These are phyloP conservation scores for Scheffersomyces segobiensis DNA, from an alignment of 1,139 yeast species.

Conservation along the genomic window DNA sequence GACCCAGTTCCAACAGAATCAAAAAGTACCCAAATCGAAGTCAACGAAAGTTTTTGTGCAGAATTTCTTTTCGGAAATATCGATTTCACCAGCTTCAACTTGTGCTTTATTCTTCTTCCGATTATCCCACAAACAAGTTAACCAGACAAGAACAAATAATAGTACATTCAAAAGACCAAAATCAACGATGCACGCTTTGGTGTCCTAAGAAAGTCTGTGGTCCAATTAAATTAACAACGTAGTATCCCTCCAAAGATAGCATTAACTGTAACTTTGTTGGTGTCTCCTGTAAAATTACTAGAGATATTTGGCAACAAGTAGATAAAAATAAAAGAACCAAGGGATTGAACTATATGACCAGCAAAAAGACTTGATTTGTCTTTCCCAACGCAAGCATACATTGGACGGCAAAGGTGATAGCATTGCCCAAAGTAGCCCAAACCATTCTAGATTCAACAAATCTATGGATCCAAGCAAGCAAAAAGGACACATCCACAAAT, in stretches of 20 bases:
- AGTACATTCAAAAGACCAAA: conserved; percentile 34
- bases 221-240: conserved; percentile 69
- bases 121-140: conserved; percentile 41
- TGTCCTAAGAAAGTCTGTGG: conserved; percentile 65
- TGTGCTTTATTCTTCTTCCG: conserved; percentile 33
- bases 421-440: conserved; percentile 40
- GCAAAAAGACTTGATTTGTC: conserved; percentile 37
- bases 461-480: conserved; percentile 14
- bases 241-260: conserved; percentile 54
- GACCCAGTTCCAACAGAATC: too few relatives aligned
- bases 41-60: too few relatives aligned
- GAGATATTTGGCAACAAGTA: conserved; percentile 5
- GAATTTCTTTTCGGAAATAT: conserved; percentile 42
- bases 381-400: conserved; percentile 50
- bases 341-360: conserved; percentile 34
- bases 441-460: conserved; percentile 31
- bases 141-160: conserved; percentile 22
- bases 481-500: conserved; percentile 39
- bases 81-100: conserved; percentile 17
- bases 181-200: conserved; percentile 46
- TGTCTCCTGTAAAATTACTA: conserved; percentile 22
- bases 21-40: too few relatives aligned
- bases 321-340: conserved; percentile 10
- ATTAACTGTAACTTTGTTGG: conserved; percentile 22
- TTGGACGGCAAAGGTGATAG: conserved; percentile 33